Conservation (phyloP, 2,329 filamentous ascomycete genomes). For the Aspergillus novofumigatus region DNA sequence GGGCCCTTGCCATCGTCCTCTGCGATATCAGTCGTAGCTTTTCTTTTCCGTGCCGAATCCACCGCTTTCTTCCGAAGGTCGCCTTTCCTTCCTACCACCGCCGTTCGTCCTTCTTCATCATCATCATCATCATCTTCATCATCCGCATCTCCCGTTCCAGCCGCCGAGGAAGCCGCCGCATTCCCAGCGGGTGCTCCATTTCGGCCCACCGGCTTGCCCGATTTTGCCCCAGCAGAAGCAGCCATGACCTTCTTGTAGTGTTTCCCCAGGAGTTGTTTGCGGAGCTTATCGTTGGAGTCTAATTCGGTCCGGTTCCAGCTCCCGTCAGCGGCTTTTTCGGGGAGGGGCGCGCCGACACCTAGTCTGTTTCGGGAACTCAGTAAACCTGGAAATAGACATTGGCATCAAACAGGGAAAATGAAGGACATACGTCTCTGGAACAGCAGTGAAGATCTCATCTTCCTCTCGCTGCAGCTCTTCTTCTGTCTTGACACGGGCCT, state of each 20-base stretch:
- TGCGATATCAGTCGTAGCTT: slow-evolving; percentile 1
- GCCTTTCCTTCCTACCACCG: slow-evolving; percentile 32
- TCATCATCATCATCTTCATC: slow-evolving; percentile 38
- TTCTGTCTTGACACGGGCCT: slow-evolving; percentile 36
- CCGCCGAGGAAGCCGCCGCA: neutral
- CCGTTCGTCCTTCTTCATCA: slow-evolving; percentile 42
- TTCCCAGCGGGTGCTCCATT: neutral
- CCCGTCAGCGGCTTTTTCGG: slow-evolving; percentile 37
- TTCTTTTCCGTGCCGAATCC: slow-evolving; percentile 11
- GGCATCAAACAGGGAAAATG: neutral
- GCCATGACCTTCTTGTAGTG: slow-evolving; percentile 39
- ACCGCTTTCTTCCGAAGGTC: neutral
- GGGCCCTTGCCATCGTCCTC: neutral
- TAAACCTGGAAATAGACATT: slow-evolving; percentile 1
- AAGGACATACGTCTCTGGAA: slow-evolving; percentile 49
- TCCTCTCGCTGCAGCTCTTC: slow-evolving; percentile 50
- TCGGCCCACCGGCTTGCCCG: slow-evolving; percentile 26
- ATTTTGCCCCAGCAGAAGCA: slow-evolving; percentile 21
- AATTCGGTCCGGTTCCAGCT: slow-evolving; percentile 39
- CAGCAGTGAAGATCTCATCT: slow-evolving; percentile 50
- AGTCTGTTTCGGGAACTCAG: slow-evolving; percentile 30
- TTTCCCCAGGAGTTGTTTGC: slow-evolving; percentile 43
- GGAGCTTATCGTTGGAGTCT: slow-evolving; percentile 42
- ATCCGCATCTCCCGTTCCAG: slow-evolving; percentile 15
- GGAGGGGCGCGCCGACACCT: slow-evolving; percentile 46